phyloP scores from a whole-genome alignment of 176 grass and related monocot genomes.

The Cenchrus purpureus region DNA sequence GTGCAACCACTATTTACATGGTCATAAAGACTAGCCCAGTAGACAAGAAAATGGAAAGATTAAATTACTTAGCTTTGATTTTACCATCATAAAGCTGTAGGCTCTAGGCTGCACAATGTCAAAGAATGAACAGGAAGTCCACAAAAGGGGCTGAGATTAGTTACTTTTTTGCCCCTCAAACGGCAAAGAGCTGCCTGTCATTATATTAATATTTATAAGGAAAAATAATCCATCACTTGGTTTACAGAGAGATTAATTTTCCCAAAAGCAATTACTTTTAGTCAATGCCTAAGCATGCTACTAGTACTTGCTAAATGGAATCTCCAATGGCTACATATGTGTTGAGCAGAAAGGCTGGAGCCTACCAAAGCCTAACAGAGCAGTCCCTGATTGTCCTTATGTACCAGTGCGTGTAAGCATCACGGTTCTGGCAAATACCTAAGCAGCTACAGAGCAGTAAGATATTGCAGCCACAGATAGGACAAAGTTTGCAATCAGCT shows the following conservation, averaged over 20 bases:
- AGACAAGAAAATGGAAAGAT: not conserved
- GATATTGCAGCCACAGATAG: constrained; percentile 34
- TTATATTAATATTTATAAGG: not conserved
- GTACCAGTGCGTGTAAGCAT: constrained; percentile 18
- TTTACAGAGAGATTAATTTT: not conserved
- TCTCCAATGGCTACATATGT: not conserved
- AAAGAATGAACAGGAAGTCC: constrained; percentile 25
- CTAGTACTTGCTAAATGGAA: constrained; percentile 28
- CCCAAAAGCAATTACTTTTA: not conserved
- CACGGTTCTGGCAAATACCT: constrained; percentile 33
- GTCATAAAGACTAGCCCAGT: not conserved
- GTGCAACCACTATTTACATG: not conserved
- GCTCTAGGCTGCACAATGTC: constrained; percentile 1
- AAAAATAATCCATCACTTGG: not conserved
- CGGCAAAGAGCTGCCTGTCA: not conserved
- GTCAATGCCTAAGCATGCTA: constrained; percentile 36
- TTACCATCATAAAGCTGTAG: not conserved
- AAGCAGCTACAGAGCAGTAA: constrained; percentile 23
- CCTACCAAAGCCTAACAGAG: constrained; percentile 27
- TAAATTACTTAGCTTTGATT: not conserved
- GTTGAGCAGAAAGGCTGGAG: constrained; percentile 46
- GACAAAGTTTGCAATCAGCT: constrained; percentile 44
- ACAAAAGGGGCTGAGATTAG: not conserved
- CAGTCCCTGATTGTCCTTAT: constrained; percentile 33
- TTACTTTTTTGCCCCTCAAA: not conserved